Conservation (phyloP, 73 alveolate genomes). For the Loxodes magnus region DNA sequence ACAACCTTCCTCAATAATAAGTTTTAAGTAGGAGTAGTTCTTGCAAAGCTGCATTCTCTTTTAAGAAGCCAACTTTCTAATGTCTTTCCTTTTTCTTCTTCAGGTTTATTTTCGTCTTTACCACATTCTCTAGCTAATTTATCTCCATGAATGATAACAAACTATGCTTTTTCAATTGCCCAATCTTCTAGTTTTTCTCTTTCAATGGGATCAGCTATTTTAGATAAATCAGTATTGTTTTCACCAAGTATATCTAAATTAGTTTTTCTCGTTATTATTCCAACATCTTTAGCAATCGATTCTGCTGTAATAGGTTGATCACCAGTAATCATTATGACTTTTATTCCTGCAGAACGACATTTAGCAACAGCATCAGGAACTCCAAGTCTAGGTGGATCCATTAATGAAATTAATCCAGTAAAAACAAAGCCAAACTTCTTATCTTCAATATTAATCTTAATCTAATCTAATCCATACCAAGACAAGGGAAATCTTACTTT, state of each 20-base stretch:
- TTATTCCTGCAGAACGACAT: constrained; percentile 73
- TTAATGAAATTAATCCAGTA: constrained; percentile 76
- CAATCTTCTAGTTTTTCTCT: constrained; percentile 30
- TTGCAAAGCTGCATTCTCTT: too few relatives aligned
- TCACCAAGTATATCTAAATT: constrained; percentile 91
- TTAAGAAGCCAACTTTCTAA: constrained; percentile 34
- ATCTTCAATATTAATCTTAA: constrained; percentile 26
- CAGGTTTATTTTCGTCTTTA: constrained; percentile 37
- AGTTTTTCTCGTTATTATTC: constrained; percentile 40
- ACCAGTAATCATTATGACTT: constrained; percentile 94
- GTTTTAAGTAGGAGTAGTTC: background rate
- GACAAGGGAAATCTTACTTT: constrained; percentile 24
- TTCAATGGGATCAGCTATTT: constrained; percentile 51
- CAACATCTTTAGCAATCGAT: constrained; percentile 78
- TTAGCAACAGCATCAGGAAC: constrained; percentile 69
- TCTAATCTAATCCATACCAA: constrained; percentile 22
- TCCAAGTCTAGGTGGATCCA: constrained; percentile 90
- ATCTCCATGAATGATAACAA: constrained; percentile 74
- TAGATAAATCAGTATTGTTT: constrained; percentile 64
- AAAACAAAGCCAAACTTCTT: constrained; percentile 48
- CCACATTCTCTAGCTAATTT: constrained; percentile 32
- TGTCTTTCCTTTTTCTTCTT: constrained; percentile 33
- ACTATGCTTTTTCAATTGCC: constrained; percentile 43
- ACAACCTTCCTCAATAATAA: background rate
- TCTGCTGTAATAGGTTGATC: constrained; percentile 92